Evolutionary conservation across 2,329 filamentous ascomycete genomes (phyloP).

Genomic region (Rhynchosporium agropyri): DNA sequence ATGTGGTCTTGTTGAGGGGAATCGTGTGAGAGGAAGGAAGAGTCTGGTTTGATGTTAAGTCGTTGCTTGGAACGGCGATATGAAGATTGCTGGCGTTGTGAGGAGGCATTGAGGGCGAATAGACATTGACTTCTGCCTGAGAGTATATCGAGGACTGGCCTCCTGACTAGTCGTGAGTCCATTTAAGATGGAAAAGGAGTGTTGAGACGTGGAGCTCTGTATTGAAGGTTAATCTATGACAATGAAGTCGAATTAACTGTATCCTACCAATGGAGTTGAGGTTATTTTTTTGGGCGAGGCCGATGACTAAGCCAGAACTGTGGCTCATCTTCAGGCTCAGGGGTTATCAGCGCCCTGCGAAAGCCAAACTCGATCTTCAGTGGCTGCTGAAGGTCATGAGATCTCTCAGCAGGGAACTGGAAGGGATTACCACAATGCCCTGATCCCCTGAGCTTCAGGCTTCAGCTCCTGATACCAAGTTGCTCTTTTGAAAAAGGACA

Average conservation of each 20-base stretch:
- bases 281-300: slow-evolving; percentile 9
- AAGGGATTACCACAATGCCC: slow-evolving; percentile 20
- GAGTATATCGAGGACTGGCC: slow-evolving; percentile 37
- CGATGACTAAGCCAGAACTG: slow-evolving; percentile 8
- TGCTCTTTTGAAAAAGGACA: slow-evolving; percentile 21
- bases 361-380: slow-evolving; percentile 14
- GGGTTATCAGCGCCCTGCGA: slow-evolving; percentile 3
- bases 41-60: slow-evolving; percentile 60
- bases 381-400: slow-evolving; percentile 25
- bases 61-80: slow-evolving; percentile 42
- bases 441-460: slow-evolving; percentile 8
- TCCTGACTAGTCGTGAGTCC: slow-evolving; percentile 39
- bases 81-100: slow-evolving; percentile 41
- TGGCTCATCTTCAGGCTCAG: background rate
- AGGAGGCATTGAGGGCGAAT: slow-evolving; percentile 35
- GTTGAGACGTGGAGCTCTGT: background rate
- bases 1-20: slow-evolving; percentile 49
- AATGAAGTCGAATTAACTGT: slow-evolving; percentile 11
- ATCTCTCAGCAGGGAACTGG: slow-evolving; percentile 17
- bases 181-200: slow-evolving; percentile 30
- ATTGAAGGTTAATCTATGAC: slow-evolving; percentile 7
- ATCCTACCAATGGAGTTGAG: slow-evolving; percentile 8
- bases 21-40: slow-evolving; percentile 54
- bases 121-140: slow-evolving; percentile 37
- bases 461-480: slow-evolving; percentile 3